phyloP scores from a whole-genome alignment of 495 filamentous ascomycete genomes.

The Entonaema liquescens region DNA sequence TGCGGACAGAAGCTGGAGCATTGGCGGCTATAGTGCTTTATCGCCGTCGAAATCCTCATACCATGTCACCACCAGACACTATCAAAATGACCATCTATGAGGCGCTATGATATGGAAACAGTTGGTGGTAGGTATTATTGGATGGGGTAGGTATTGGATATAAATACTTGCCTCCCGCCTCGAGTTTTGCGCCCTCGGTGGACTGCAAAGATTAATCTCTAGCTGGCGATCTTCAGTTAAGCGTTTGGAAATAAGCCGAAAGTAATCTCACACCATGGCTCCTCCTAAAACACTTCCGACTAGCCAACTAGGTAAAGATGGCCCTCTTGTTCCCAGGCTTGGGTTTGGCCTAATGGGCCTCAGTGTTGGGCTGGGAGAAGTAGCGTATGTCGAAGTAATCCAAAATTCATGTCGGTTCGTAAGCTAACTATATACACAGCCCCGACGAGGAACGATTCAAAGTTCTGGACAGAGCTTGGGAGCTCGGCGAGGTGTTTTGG shows the following conservation, averaged over 20 bases:
- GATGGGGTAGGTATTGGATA: neutral
- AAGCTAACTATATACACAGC: conserved; percentile 10
- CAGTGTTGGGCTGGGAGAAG: conserved; percentile 56
- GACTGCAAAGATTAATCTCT: neutral
- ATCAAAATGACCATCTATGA: neutral
- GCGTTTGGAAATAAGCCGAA: neutral
- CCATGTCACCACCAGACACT: neutral
- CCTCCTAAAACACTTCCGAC: conserved; percentile 37
- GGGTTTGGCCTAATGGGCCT: conserved; percentile 67
- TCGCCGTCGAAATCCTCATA: neutral
- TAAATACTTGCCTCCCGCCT: conserved; percentile 5
- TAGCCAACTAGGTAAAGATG: conserved; percentile 60
- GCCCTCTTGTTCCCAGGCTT: conserved; percentile 61
- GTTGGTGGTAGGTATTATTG: neutral
- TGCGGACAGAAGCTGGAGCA: neutral
- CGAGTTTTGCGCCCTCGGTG: neutral
- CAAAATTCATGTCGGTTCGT: neutral
- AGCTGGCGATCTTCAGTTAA: neutral
- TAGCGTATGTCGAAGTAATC: conserved; percentile 28
- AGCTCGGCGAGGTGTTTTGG: conserved; percentile 60
- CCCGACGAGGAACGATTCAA: conserved; percentile 57
- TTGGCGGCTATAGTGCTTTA: neutral
- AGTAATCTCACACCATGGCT: conserved; percentile 15
- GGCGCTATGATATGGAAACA: neutral
- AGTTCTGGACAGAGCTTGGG: conserved; percentile 59